These are phyloP conservation scores for Lachnellula occidentalis DNA, from an alignment of 2,329 filamentous ascomycete genomes.

Conservation along the genomic window DNA sequence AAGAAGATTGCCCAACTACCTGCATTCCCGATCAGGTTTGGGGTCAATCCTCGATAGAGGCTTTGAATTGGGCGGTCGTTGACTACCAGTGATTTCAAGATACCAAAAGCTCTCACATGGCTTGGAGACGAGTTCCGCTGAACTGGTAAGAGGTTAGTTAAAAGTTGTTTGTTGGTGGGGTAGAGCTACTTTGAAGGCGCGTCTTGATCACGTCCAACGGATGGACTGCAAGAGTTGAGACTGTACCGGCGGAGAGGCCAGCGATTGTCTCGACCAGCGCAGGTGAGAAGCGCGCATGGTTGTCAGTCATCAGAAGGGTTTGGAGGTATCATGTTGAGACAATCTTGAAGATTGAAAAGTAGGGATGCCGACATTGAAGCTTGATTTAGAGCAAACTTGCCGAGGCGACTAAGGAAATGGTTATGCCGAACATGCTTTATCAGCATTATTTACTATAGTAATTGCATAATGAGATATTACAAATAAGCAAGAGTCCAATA, in stretches of 20 bases:
- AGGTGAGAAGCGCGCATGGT: conserved; percentile 58
- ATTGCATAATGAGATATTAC: too few relatives aligned
- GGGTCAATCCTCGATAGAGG: conserved; percentile 83
- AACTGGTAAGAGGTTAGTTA: conserved; percentile 35
- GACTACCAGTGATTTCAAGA: conserved; percentile 40
- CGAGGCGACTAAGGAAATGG: conserved; percentile 7
- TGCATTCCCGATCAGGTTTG: conserved; percentile 87
- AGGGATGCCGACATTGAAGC: conserved; percentile 21
- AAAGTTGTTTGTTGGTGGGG: background rate
- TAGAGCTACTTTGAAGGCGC: conserved; percentile 71
- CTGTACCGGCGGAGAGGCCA: conserved; percentile 81
- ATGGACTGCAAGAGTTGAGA: conserved; percentile 82
- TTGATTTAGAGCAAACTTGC: conserved; percentile 12
- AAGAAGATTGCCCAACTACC: conserved; percentile 92
- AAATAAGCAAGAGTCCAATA: background rate
- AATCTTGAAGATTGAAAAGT: conserved; percentile 3
- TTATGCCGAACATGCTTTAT: background rate
- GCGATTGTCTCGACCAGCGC: conserved; percentile 82
- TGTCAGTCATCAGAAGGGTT: conserved; percentile 29
- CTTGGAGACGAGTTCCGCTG: conserved; percentile 41
- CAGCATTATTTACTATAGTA: background rate
- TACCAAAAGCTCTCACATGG: conserved; percentile 44
- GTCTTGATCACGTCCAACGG: conserved; percentile 97
- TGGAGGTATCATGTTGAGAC: conserved; percentile 17
- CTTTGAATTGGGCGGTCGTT: conserved; percentile 57